phyloP scores from a whole-genome alignment of 164 flowering plant genomes.

The Vitis riparia region DNA sequence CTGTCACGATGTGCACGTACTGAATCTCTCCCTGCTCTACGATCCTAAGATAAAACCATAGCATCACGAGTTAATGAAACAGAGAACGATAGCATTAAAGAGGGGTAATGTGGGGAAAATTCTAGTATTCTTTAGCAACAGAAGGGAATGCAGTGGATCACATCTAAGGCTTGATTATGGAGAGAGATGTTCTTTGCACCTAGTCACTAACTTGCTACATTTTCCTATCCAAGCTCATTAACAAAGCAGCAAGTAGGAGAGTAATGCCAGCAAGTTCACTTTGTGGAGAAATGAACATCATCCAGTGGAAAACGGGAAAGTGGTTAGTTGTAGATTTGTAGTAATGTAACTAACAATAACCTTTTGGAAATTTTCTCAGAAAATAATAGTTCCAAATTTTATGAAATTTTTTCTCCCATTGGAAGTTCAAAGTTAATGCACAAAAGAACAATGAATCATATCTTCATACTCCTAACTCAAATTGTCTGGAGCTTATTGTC shows the following conservation, averaged over 20 bases:
- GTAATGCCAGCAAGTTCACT: background rate
- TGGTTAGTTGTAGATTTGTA: background rate
- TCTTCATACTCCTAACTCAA: background rate
- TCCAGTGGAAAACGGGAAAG: background rate
- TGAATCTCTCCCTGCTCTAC: conserved; percentile 22
- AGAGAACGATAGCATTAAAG: no score
- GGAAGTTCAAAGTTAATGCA: background rate
- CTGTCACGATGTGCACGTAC: conserved; percentile 7
- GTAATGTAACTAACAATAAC: background rate
- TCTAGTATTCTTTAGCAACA: no score
- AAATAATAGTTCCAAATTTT: background rate
- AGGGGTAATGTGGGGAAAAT: no score
- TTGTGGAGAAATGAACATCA: background rate
- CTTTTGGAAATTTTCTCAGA: background rate
- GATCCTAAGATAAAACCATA: conserved; percentile 18
- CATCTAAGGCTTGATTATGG: no score
- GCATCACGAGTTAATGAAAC: background rate
- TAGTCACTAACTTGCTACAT: background rate
- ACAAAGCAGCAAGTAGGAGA: background rate
- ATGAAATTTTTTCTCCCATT: no score
- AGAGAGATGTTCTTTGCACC: background rate
- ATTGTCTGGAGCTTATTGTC: background rate
- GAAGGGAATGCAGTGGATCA: no score
- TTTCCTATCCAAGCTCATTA: background rate
- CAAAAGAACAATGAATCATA: background rate